Conservation (phyloP, 768 basidiomycete species). For the Pleurotus tuber-regium region DNA sequence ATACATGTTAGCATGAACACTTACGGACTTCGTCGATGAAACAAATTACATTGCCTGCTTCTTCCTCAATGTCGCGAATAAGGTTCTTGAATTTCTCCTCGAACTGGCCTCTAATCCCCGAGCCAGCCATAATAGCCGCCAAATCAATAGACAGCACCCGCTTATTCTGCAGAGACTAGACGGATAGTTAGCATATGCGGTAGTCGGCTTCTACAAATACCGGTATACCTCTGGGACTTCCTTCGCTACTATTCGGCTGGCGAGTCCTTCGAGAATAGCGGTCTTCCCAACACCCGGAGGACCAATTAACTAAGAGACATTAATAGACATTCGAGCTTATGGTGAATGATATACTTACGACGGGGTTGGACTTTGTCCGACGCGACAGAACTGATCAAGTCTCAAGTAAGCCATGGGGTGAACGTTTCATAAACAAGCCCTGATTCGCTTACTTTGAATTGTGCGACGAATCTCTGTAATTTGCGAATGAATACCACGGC, state of each 20-base stretch:
- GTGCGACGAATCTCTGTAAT: slow-evolving; percentile 78
- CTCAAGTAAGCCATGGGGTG: too few species aligned
- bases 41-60: slow-evolving; percentile 80
- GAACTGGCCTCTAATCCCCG: slow-evolving; percentile 89
- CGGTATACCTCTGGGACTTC: slow-evolving; percentile 90
- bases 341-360: slow-evolving; percentile 43
- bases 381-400: slow-evolving; percentile 66
- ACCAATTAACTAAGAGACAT: slow-evolving; percentile 58
- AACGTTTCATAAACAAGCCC: neutral
- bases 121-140: slow-evolving; percentile 81
- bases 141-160: slow-evolving; percentile 87
- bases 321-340: neutral
- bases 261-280: slow-evolving; percentile 87
- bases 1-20: slow-evolving; percentile 28
- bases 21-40: slow-evolving; percentile 94
- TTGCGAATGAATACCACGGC: neutral
- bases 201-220: neutral
- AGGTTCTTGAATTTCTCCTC: slow-evolving; percentile 93
- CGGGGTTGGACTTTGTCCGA: slow-evolving; percentile 90
- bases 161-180: slow-evolving; percentile 79
- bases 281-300: slow-evolving; percentile 94
- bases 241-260: slow-evolving; percentile 80
- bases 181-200: neutral
- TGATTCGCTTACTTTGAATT: slow-evolving; percentile 68
- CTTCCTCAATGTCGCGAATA: slow-evolving; percentile 86